Evolutionary conservation across 2,329 filamentous ascomycete species (phyloP).

Genomic region (Cercospora zeae-maydis): DNA sequence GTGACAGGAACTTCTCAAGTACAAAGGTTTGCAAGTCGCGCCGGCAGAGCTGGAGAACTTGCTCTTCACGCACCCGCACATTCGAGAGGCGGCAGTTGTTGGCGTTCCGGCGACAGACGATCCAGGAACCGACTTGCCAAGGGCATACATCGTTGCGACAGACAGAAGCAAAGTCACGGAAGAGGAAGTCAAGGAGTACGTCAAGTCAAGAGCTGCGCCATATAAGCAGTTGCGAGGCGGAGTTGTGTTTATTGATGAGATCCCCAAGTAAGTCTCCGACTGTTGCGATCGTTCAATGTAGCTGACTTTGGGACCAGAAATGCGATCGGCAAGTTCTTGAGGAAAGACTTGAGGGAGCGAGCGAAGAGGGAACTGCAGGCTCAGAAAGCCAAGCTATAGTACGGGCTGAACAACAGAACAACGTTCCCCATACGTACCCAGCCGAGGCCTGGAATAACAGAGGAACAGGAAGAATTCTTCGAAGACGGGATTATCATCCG

Average conservation of each 20-base stretch:
- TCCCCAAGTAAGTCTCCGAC: constrained; percentile 38
- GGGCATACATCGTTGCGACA: constrained; percentile 43
- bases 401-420: neutral
- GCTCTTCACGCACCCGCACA: constrained; percentile 41
- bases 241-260: constrained; percentile 44
- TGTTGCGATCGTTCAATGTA: neutral
- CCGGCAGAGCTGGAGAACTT: constrained; percentile 48
- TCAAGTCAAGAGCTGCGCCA: constrained; percentile 42
- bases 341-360: constrained; percentile 42
- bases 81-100: constrained; percentile 45
- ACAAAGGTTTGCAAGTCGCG: constrained; percentile 44
- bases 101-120: constrained; percentile 45
- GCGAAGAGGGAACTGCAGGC: constrained; percentile 40
- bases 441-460: neutral
- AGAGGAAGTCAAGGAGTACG: constrained; percentile 40
- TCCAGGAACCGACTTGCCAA: constrained; percentile 44
- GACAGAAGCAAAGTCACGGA: constrained; percentile 32
- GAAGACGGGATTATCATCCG: neutral
- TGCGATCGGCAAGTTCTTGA: constrained; percentile 46
- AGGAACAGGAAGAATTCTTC: neutral
- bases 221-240: constrained; percentile 48
- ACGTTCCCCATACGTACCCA: no score
- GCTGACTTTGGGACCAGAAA: constrained; percentile 24
- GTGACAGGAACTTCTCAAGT: constrained; percentile 61
- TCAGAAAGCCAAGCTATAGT: constrained; percentile 36